Evolutionary conservation across 2,329 filamentous ascomycete genomes (phyloP).

Genomic region (Fusarium camptoceras): DNA sequence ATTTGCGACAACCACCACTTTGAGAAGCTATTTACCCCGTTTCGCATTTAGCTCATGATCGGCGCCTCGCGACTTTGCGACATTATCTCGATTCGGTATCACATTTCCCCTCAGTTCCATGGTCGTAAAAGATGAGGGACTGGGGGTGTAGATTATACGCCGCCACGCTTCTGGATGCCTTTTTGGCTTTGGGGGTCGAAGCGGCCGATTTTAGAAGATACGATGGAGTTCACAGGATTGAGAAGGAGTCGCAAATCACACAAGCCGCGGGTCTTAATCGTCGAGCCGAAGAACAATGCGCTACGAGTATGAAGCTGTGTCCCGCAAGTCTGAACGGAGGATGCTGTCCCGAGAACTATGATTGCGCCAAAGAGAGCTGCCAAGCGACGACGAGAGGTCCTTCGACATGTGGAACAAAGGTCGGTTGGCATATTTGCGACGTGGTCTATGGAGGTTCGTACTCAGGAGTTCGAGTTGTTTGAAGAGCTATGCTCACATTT

Average conservation of each 20-base stretch:
- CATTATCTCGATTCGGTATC: conserved; percentile 12
- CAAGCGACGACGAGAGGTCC: conserved; percentile 59
- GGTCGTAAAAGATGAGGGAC: conserved; percentile 36
- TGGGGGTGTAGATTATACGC: conserved; percentile 40
- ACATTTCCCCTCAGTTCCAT: conserved; percentile 34
- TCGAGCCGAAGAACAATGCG: conserved; percentile 44
- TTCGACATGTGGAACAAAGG: conserved; percentile 52
- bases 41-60: conserved; percentile 27
- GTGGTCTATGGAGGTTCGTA: conserved; percentile 52
- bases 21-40: conserved; percentile 19
- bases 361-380: conserved; percentile 61
- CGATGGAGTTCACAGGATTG: conserved; percentile 50
- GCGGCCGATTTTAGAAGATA: conserved; percentile 47
- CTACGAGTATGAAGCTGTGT: conserved; percentile 50
- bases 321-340: conserved; percentile 56
- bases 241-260: conserved; percentile 47
- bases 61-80: conserved; percentile 17
- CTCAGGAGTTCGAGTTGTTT: not conserved
- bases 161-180: conserved; percentile 31
- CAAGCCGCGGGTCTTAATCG: conserved; percentile 29
- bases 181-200: conserved; percentile 35
- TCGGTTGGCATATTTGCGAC: conserved; percentile 57
- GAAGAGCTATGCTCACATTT: conserved; percentile 26
- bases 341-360: conserved; percentile 62
- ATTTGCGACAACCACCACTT: conserved; percentile 11